These are phyloP conservation scores for Pinus albicaulis DNA, from an alignment of 75 land plant genomes.

Conservation along the genomic window DNA sequence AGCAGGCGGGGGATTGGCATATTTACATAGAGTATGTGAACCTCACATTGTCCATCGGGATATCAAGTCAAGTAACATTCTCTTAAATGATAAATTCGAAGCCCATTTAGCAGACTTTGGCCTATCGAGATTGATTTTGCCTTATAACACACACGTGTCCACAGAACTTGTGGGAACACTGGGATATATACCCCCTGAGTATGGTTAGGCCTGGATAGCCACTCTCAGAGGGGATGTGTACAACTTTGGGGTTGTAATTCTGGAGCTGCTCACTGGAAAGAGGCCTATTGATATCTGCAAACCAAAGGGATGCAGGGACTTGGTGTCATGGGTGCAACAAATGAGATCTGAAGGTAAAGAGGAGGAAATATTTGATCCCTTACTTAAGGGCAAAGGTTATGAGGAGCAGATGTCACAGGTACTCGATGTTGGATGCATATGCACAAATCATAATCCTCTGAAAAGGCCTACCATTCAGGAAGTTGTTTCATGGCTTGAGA, in stretches of 20 bases:
- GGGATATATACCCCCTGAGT: constrained; percentile 68
- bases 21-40: constrained; percentile 62
- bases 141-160: constrained; percentile 70
- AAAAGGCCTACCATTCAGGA: constrained; percentile 59
- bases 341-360: constrained; percentile 42
- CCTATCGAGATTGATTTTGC: constrained; percentile 58
- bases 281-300: constrained; percentile 69
- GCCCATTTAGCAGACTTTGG: constrained; percentile 87
- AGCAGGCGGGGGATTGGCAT: constrained; percentile 64
- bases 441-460: constrained; percentile 47
- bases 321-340: constrained; percentile 69
- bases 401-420: constrained; percentile 54
- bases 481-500: constrained; percentile 62
- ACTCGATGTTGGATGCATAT: constrained; percentile 58
- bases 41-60: constrained; percentile 78
- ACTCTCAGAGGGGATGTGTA: constrained; percentile 72
- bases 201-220: constrained; percentile 61
- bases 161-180: constrained; percentile 77
- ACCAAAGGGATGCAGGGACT: constrained; percentile 49
- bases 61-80: constrained; percentile 75
- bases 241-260: constrained; percentile 70
- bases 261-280: constrained; percentile 66
- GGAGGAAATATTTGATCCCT: constrained; percentile 43
- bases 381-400: constrained; percentile 32
- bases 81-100: constrained; percentile 64